phyloP scores from a whole-genome alignment of 2,329 filamentous ascomycete genomes.

The Truncatella angustata region DNA sequence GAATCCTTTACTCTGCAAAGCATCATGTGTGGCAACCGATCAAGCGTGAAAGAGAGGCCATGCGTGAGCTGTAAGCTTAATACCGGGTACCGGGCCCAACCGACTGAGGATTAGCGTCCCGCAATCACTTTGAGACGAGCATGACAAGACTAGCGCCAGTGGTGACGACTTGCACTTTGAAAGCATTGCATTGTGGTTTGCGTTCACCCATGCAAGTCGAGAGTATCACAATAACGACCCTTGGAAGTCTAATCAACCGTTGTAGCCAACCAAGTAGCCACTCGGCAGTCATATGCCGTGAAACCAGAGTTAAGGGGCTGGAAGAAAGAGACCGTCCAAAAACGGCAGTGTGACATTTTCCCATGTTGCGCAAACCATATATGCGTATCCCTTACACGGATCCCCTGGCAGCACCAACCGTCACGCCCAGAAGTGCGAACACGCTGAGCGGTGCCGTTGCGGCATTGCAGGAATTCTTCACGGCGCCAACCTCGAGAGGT shows the following conservation, averaged over 20 bases:
- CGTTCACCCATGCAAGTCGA: not conserved
- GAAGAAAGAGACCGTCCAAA: not conserved
- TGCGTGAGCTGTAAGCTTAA: not conserved
- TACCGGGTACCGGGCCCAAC: not conserved
- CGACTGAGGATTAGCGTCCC: not conserved
- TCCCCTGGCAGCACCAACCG: conserved; percentile 70
- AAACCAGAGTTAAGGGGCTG: not conserved
- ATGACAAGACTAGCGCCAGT: conserved; percentile 4
- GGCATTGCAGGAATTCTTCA: conserved; percentile 76
- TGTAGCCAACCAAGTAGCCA: too few species aligned
- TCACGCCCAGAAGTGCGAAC: conserved; percentile 70
- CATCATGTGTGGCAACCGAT: not conserved
- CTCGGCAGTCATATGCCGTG: not conserved
- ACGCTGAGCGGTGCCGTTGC: conserved; percentile 71
- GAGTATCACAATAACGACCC: not conserved
- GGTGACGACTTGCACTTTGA: conserved; percentile 8
- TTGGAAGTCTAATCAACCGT: too few species aligned
- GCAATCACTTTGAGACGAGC: not conserved
- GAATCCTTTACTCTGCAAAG: too few species aligned
- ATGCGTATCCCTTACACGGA: conserved; percentile 91
- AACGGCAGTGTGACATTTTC: not conserved
- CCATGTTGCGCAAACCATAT: conserved; percentile 61
- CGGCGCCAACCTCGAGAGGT: conserved; percentile 51
- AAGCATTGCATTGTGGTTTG: not conserved
- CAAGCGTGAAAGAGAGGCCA: too few species aligned